Evolutionary conservation across 2,329 filamentous ascomycete genomes (phyloP).

Genomic region (Colletotrichum gigasporum): DNA sequence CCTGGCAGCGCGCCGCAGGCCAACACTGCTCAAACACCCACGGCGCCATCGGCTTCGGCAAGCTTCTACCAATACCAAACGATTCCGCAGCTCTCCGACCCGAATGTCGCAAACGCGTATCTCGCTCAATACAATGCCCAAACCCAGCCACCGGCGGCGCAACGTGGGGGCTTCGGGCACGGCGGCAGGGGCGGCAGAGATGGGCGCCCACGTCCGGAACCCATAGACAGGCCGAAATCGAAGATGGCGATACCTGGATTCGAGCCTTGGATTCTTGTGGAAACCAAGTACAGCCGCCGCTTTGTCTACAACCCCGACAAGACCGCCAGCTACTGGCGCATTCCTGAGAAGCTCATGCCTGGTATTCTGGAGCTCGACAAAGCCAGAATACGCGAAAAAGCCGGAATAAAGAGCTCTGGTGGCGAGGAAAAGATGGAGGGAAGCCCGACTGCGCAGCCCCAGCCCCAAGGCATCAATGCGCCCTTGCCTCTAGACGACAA

Average conservation of each 20-base stretch:
- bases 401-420: conserved; percentile 37
- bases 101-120: conserved; percentile 68
- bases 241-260: conserved; percentile 82
- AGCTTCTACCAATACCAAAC: conserved; percentile 54
- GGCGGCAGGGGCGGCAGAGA: conserved; percentile 65
- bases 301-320: conserved; percentile 92
- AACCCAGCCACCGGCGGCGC: conserved; percentile 46
- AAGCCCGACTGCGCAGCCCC: conserved; percentile 13
- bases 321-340: conserved; percentile 93
- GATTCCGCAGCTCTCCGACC: conserved; percentile 59
- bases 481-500: conserved; percentile 1
- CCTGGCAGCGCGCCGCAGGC: conserved; percentile 60
- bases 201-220: conserved; percentile 69
- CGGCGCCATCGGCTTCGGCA: conserved; percentile 37
- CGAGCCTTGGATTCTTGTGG: conserved; percentile 91
- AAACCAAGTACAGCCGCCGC: conserved; percentile 86
- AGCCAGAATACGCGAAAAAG: conserved; percentile 71
- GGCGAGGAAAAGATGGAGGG: conserved; percentile 25
- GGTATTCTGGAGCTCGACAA: conserved; percentile 79
- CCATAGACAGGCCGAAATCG: conserved; percentile 81
- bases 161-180: conserved; percentile 52
- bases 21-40: neutral
- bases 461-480: conserved; percentile 1
- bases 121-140: conserved; percentile 62
- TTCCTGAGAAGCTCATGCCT: conserved; percentile 86